Evolutionary conservation across 306 rosid genomes (phyloP), one percentile per base, ranked within the genome.

Genomic region (barrel medic (Medicago truncatula)): DNA sequence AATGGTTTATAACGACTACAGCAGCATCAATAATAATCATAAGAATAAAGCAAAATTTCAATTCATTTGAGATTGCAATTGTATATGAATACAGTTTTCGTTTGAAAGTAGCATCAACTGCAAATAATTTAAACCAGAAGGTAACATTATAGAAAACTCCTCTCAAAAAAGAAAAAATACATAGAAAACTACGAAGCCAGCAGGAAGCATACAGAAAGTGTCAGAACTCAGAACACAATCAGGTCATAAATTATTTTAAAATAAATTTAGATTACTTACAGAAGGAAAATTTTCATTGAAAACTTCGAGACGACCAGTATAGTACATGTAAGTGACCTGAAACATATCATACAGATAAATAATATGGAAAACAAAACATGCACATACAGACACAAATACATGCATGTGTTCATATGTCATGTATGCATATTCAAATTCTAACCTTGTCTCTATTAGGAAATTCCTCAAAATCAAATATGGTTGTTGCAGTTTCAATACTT

Each of bases 301-400:
- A 81, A 95, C 99, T 80, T 95, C 97, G 1, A 95, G 96, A 65
- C 99, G 97, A n/a, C 99, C 99, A 10, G 99, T 95, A 82, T 92
- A 95, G 82, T 95, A 95, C 99, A 90, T 92, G 92, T 95, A 95
- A 54, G 97, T 89, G 74, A 90, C 98, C 96, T 92, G 91, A 64
- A 85, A 73, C 66, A 78, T n/a, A 50, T 49, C 58, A 79, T 7
- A 62, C 21, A 70, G 36, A 83, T 83, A 46, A 83, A 76, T 82
- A 52, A 44, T 18, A 41, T 23, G 39, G 67, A 82, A 15, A 61
- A 46, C 18, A 67, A 13, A 5, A 3, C 61, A 44, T 15, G 52
- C 17, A 68, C 18, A 41, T 36, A 14, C 25, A 65, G 31, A 28
- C 31, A 28, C 31, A 28, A 28, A 28, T 5, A 3, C 36, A 63